Evolutionary conservation across 495 filamentous ascomycete genomes (phyloP), one percentile per base, ranked within the genome.

Genomic region (Penicillium manginii): DNA sequence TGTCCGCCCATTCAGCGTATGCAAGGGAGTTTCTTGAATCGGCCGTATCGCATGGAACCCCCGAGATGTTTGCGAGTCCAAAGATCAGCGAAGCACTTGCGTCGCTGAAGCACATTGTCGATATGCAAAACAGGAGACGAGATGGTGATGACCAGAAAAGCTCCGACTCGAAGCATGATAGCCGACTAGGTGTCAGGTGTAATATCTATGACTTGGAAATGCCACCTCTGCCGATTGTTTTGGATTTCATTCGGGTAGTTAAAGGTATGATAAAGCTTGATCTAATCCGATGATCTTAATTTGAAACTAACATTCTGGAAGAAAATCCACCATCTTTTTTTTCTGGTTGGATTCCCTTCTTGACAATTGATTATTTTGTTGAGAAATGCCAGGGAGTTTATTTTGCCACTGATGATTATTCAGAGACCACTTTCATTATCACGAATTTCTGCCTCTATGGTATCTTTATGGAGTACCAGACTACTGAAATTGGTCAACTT

Each of bases 21-120:
- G 87, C 87, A 4, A 84, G 81, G 54, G 75, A 84, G 59, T 84
- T 88, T 55, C 76, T 88, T 23, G 79, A 87, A 58, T 78, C 81
- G 23, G 83, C 83, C 15, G 84, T 90, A 18, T 78, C 81, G 21
- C 75, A 78, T 48, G 78, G 81, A 32, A 70, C 81, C 1, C 69
- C 82, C 2, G 76, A 76, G 48, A 66, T 77, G 11, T 22, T 62
- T 32, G 73, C 77, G 11, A 80, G 75, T 39, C 80, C 75, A 1
- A 82, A 83, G 61, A 83, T 87, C 57, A 74, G 75, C 18, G 77
- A 80, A 10, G 86, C 85, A 1, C 71, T 88, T 15, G 76, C 79
- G 6, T 81, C 83, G 2, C 72, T 88, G 18, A 81, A 81, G 51
- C 81, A 85, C 54, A 82, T 87, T 40, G 81, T 81, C 31, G 68